Evolutionary conservation across 164 flowering plant genomes (phyloP).

Genomic region (Vitis rupestris): DNA sequence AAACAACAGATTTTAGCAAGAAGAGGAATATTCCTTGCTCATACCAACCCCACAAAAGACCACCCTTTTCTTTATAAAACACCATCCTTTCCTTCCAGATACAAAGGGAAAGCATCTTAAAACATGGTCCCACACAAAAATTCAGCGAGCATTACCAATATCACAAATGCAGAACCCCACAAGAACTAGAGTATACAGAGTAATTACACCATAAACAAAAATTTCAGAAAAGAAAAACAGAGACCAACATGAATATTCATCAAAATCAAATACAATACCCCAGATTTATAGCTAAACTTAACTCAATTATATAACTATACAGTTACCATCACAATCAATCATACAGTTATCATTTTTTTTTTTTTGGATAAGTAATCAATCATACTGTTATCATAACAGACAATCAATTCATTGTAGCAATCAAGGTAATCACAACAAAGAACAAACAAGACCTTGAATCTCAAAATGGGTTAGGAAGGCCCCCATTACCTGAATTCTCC

Average conservation of each 20-base stretch:
- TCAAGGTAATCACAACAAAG: neutral
- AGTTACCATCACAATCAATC: too few relatives aligned
- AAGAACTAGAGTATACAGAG: too few relatives aligned
- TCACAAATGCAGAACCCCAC: neutral
- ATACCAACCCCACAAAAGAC: slow-evolving; percentile 13
- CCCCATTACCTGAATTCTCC: slow-evolving; percentile 28
- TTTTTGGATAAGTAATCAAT: too few relatives aligned
- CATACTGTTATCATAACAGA: neutral
- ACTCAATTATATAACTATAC: neutral
- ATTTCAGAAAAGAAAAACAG: neutral
- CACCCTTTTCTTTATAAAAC: slow-evolving; percentile 8
- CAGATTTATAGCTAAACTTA: neutral
- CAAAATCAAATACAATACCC: neutral
- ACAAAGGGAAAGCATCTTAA: slow-evolving; percentile 11
- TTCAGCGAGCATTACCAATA: neutral
- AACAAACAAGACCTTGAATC: neutral
- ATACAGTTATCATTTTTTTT: neutral
- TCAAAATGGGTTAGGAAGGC: neutral
- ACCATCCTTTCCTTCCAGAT: slow-evolving; percentile 11
- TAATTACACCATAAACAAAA: neutral
- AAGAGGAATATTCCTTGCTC: slow-evolving; percentile 16
- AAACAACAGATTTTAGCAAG: neutral
- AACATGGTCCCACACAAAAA: slow-evolving; percentile 12
- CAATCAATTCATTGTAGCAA: neutral
- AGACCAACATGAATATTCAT: neutral